These are phyloP conservation scores for Zoysia japonica DNA, from an alignment of 176 grass and related monocot species.

Conservation along the genomic window DNA sequence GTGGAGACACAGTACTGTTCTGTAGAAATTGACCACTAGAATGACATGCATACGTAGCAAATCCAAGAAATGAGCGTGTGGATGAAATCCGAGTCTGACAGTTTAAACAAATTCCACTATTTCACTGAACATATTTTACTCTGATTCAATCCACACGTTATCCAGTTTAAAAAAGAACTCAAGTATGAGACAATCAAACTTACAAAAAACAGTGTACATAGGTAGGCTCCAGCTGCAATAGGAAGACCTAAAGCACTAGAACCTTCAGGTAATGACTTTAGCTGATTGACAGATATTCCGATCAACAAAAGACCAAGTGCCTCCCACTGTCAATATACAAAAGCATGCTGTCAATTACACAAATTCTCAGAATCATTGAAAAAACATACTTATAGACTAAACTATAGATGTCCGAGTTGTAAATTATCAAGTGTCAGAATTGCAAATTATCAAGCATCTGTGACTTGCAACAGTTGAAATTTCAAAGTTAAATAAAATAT, in stretches of 20 bases:
- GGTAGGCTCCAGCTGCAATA: conserved; percentile 81
- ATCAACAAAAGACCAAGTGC: conserved; percentile 95
- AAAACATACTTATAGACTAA: conserved; percentile 12
- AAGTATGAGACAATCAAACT: conserved; percentile 43
- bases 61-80: not conserved
- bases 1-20: not conserved
- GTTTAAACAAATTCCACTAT: conserved; percentile 4
- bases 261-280: conserved; percentile 89
- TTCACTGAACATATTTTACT: not conserved
- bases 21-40: not conserved
- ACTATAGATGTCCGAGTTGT: not conserved
- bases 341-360: conserved; percentile 35
- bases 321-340: conserved; percentile 72
- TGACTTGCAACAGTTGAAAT: conserved; percentile 1
- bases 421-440: not conserved
- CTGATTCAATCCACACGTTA: not conserved
- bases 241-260: conserved; percentile 75
- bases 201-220: conserved; percentile 94
- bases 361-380: not conserved
- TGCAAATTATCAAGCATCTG: not conserved
- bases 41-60: not conserved
- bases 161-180: conserved; percentile 2
- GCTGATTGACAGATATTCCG: conserved; percentile 95
- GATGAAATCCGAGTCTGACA: conserved; percentile 5
- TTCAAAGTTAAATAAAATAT: not conserved